These are phyloP conservation scores for Multifurca ochricompacta DNA, from an alignment of 768 basidiomycete species.

Conservation along the genomic window DNA sequence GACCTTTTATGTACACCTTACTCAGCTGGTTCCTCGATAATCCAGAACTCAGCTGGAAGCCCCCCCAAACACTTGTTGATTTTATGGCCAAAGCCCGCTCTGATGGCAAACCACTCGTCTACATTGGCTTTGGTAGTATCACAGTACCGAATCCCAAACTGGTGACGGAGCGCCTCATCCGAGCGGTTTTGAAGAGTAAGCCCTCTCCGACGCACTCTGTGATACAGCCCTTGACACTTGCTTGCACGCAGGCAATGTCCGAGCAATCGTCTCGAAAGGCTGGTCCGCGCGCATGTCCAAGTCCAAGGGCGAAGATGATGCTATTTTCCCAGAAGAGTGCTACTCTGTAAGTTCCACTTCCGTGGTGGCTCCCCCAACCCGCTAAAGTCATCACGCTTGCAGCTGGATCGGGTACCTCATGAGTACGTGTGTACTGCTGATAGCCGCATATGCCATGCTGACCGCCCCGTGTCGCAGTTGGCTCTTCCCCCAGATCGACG, in stretches of 20 bases:
- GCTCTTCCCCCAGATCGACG: constrained; percentile 54
- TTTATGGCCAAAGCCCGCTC: constrained; percentile 50
- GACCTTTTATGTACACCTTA: constrained; percentile 2
- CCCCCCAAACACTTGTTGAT: constrained; percentile 39
- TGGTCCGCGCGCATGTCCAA: constrained; percentile 54
- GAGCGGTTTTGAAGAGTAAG: constrained; percentile 53
- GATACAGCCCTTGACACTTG: constrained; percentile 2
- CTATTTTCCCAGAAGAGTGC: constrained; percentile 44
- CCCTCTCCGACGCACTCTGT: neutral
- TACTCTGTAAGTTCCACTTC: constrained; percentile 31
- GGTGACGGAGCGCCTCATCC: constrained; percentile 48
- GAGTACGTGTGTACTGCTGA: constrained; percentile 30
- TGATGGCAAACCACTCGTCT: constrained; percentile 55
- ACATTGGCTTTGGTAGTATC: constrained; percentile 66
- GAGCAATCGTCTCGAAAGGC: constrained; percentile 61
- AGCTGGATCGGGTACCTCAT: constrained; percentile 61
- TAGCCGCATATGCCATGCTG: neutral
- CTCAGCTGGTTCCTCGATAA: constrained; percentile 62
- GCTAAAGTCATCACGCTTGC: constrained; percentile 16
- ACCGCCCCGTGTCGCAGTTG: constrained; percentile 31
- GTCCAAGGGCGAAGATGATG: constrained; percentile 31
- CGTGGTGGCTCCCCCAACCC: neutral
- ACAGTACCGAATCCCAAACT: constrained; percentile 52
- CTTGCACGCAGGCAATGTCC: constrained; percentile 40
- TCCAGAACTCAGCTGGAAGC: constrained; percentile 49